phyloP scores from a whole-genome alignment of 1,139 yeast genomes.

The Zygosaccharomyces sapae region DNA sequence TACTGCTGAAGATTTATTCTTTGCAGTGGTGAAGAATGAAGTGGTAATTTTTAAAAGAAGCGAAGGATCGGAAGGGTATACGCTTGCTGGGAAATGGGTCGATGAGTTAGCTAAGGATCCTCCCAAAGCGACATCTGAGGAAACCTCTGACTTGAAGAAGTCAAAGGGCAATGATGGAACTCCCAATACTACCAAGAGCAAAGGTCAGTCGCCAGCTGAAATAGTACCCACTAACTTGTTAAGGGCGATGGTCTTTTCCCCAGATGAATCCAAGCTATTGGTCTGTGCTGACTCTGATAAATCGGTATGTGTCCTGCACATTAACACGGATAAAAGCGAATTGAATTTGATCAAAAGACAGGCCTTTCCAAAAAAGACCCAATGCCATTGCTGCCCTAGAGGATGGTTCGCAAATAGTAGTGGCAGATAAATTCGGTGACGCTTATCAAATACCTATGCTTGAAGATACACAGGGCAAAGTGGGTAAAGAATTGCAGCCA shows the following conservation, averaged over 20 bases:
- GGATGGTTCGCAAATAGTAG: constrained; percentile 50
- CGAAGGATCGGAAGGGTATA: constrained; percentile 29
- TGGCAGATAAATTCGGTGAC: constrained; percentile 98
- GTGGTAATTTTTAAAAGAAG: constrained; percentile 47
- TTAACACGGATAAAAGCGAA: constrained; percentile 38
- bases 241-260: constrained; percentile 43
- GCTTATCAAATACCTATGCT: constrained; percentile 59
- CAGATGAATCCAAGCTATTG: constrained; percentile 52
- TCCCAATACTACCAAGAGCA: neutral
- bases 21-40: constrained; percentile 54
- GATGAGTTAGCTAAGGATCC: constrained; percentile 47
- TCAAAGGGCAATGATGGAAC: constrained; percentile 37
- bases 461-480: constrained; percentile 21
- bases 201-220: constrained; percentile 5
- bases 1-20: constrained; percentile 45
- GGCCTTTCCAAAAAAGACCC: constrained; percentile 85
- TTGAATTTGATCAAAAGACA: constrained; percentile 63
- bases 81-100: constrained; percentile 50
- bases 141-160: constrained; percentile 34
- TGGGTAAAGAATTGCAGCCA: constrained; percentile 45
- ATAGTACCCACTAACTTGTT: constrained; percentile 7
- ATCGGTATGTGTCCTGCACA: constrained; percentile 60
- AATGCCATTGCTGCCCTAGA: constrained; percentile 65
- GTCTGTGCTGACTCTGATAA: constrained; percentile 82
- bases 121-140: constrained; percentile 32